phyloP scores from a whole-genome alignment of 2,329 filamentous ascomycete genomes.

The Rhexocercosporidium sp. region DNA sequence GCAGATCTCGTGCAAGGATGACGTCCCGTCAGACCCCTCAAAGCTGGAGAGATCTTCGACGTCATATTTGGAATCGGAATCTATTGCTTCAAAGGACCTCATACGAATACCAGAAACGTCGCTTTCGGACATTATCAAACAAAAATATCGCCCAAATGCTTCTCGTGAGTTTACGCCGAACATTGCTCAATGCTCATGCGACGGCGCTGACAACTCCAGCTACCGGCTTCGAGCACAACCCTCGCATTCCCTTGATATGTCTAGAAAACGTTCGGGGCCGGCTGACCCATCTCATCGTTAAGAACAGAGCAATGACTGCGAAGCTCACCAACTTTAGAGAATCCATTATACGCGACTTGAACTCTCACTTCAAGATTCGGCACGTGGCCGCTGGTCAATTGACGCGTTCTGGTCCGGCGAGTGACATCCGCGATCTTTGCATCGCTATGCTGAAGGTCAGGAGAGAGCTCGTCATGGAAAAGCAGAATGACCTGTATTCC shows the following conservation, averaged over 20 bases:
- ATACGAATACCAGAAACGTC: background rate
- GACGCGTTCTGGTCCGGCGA: slow-evolving; percentile 14
- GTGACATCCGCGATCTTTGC: slow-evolving; percentile 14
- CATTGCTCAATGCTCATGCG: background rate
- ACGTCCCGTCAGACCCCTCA: background rate
- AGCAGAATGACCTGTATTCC: slow-evolving; percentile 17
- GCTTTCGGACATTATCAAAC: background rate
- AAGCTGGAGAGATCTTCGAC: background rate
- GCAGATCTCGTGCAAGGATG: background rate
- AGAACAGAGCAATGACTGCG: slow-evolving; percentile 16
- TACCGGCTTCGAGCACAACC: background rate
- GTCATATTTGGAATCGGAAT: background rate
- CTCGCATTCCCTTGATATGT: background rate
- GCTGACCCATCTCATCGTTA: slow-evolving; percentile 8
- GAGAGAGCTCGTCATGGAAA: slow-evolving; percentile 9
- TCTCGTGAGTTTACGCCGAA: background rate
- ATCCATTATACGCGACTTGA: slow-evolving; percentile 14
- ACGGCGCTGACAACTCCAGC: background rate
- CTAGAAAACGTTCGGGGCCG: slow-evolving; percentile 13
- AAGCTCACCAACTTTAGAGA: slow-evolving; percentile 13
- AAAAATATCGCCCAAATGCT: background rate
- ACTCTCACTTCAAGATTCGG: slow-evolving; percentile 20
- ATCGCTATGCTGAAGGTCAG: slow-evolving; percentile 6
- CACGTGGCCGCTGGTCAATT: slow-evolving; percentile 18
- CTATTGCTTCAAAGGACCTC: background rate